phyloP scores from a whole-genome alignment of 2,329 filamentous ascomycete species.

The Ascomycota sp. region DNA sequence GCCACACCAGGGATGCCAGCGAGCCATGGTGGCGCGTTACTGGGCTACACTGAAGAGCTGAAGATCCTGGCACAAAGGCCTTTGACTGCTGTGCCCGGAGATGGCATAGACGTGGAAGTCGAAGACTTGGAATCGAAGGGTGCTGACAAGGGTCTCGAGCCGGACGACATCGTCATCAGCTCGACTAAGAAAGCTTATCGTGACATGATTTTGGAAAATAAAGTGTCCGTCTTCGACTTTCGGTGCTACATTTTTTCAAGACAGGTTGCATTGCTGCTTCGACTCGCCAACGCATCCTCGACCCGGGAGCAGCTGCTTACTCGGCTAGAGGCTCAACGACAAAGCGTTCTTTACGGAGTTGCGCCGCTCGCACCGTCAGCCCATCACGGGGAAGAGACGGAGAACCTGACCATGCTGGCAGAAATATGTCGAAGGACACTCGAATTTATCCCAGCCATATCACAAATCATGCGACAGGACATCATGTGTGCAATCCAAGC shows the following conservation, averaged over 20 bases:
- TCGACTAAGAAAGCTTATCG: slow-evolving; percentile 62
- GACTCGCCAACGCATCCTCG: slow-evolving; percentile 56
- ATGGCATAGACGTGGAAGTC: slow-evolving; percentile 16
- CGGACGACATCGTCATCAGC: slow-evolving; percentile 39
- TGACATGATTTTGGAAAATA: slow-evolving; percentile 79
- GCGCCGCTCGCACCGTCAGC: slow-evolving; percentile 28
- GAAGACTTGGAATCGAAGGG: slow-evolving; percentile 30
- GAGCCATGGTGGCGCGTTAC: slow-evolving; percentile 51
- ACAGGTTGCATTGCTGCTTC: slow-evolving; percentile 63
- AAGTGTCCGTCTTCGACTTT: slow-evolving; percentile 93
- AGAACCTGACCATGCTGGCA: slow-evolving; percentile 62
- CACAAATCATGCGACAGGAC: slow-evolving; percentile 62
- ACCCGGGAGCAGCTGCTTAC: slow-evolving; percentile 40
- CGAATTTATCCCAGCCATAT: slow-evolving; percentile 65
- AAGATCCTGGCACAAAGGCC: slow-evolving; percentile 35
- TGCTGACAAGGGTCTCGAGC: slow-evolving; percentile 14
- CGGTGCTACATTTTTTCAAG: slow-evolving; percentile 82
- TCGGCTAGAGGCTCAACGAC: slow-evolving; percentile 41
- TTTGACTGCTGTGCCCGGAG: slow-evolving; percentile 16
- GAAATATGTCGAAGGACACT: slow-evolving; percentile 70
- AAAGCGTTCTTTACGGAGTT: slow-evolving; percentile 34
- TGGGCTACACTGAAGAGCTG: slow-evolving; percentile 54
- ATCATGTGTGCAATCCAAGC: slow-evolving; percentile 40
- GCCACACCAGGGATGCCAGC: slow-evolving; percentile 34
- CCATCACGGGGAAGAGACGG: slow-evolving; percentile 36